A percentile compares a stretch with the other conserved stretches of the same genome.
Conservation (phyloP, 768 basidiomycete species). For the Lentinula guzmanii region DNA sequence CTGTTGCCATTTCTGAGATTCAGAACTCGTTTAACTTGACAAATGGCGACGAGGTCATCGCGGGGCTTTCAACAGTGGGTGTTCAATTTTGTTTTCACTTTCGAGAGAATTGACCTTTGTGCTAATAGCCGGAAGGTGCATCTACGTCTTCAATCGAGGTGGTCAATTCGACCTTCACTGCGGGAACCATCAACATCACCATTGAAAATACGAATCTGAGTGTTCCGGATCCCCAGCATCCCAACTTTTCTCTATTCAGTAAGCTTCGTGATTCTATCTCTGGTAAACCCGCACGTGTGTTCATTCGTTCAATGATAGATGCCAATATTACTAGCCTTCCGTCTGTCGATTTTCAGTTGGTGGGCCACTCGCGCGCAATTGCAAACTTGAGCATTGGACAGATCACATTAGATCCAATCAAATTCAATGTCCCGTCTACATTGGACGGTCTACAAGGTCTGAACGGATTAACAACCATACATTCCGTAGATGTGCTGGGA, state of each 20-base stretch:
- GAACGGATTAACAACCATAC: constrained; percentile 48
- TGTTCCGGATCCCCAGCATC: constrained; percentile 38
- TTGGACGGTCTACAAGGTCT: constrained; percentile 59
- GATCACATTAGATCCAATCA: constrained; percentile 66
- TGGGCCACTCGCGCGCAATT: constrained; percentile 54
- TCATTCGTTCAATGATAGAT: constrained; percentile 28
- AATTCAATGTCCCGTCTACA: constrained; percentile 60
- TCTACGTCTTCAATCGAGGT: constrained; percentile 57
- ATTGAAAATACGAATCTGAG: constrained; percentile 48
- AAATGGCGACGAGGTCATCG: constrained; percentile 44
- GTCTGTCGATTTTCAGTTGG: constrained; percentile 46
- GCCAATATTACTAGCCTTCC: constrained; percentile 46
- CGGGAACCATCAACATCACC: constrained; percentile 59
- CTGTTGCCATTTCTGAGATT: constrained; percentile 50
- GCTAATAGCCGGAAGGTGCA: constrained; percentile 49
- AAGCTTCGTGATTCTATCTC: constrained; percentile 14
- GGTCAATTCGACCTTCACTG: constrained; percentile 45
- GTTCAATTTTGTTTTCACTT: constrained; percentile 2
- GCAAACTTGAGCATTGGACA: constrained; percentile 58
- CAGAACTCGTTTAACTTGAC: constrained; percentile 61
- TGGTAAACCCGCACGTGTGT: not conserved
- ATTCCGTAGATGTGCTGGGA: constrained; percentile 58
- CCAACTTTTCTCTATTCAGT: constrained; percentile 57
- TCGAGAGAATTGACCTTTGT: not conserved
- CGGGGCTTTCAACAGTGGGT: constrained; percentile 51